These are phyloP conservation scores for Debaryomyces subglobosus DNA, from an alignment of 1,139 yeast species.

Conservation along the genomic window DNA sequence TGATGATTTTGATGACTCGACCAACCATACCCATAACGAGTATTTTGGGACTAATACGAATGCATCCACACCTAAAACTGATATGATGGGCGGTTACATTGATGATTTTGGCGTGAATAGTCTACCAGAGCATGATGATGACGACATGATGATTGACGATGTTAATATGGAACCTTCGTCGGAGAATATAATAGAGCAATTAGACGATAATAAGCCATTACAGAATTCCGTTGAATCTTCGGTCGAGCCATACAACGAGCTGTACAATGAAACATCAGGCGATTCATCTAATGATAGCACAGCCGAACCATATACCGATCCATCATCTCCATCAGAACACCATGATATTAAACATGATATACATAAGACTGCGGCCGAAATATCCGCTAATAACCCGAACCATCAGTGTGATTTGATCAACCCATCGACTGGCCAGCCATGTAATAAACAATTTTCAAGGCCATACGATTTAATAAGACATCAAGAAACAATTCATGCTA, in stretches of 20 bases:
- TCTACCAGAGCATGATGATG: constrained; percentile 9
- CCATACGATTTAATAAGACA: constrained; percentile 54
- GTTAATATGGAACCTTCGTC: constrained; percentile 9
- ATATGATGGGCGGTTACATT: constrained; percentile 13
- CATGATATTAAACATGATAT: constrained; percentile 1
- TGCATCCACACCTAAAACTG: constrained; percentile 8
- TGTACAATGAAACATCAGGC: neutral
- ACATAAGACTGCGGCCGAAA: constrained; percentile 26
- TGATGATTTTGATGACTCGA: constrained; percentile 38
- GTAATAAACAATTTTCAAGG: constrained; percentile 50
- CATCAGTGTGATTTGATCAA: constrained; percentile 57
- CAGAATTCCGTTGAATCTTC: constrained; percentile 6
- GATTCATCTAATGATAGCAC: neutral
- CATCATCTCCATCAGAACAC: constrained; percentile 5
- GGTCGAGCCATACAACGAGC: neutral
- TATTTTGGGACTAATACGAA: constrained; percentile 8
- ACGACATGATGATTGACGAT: constrained; percentile 15
- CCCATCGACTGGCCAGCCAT: constrained; percentile 51
- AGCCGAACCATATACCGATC: constrained; percentile 5
- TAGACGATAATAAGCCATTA: constrained; percentile 6
- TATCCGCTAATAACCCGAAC: constrained; percentile 32
- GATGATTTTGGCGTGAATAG: constrained; percentile 14
- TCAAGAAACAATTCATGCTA: constrained; percentile 53
- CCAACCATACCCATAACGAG: constrained; percentile 11
- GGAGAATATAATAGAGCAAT: neutral